Percentiles rank a stretch among this genome's conserved stretches.
These are phyloP conservation scores for Monosiga brevicollis DNA, from an alignment of 78 protist genomes.

Conservation along the genomic window DNA sequence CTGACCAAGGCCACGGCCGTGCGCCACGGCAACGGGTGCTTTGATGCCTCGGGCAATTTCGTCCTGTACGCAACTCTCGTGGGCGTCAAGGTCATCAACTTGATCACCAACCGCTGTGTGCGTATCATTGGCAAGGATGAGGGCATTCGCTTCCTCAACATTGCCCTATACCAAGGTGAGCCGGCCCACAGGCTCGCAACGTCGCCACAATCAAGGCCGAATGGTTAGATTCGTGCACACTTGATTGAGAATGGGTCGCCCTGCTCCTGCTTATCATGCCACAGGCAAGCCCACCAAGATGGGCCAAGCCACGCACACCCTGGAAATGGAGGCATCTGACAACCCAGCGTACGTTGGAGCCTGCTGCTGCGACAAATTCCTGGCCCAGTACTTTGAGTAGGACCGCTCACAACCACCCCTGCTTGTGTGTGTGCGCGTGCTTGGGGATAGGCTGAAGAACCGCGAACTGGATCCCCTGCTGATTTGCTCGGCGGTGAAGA, in stretches of 20 bases:
- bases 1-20: constrained; percentile 13
- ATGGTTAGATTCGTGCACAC: too few relatives aligned
- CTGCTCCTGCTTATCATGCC: too few relatives aligned
- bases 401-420: too few relatives aligned
- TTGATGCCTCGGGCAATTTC: constrained; percentile 75
- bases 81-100: constrained; percentile 74
- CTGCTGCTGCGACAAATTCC: too few relatives aligned
- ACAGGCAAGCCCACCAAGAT: too few relatives aligned
- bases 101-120: constrained; percentile 45
- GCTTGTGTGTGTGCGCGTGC: not conserved
- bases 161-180: constrained; percentile 70
- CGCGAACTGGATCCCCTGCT: constrained; percentile 70
- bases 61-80: constrained; percentile 71
- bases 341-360: too few relatives aligned
- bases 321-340: constrained; percentile 9
- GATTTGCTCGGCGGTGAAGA: constrained; percentile 54
- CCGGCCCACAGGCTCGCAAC: too few relatives aligned
- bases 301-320: too few relatives aligned
- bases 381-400: too few relatives aligned
- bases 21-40: constrained; percentile 3
- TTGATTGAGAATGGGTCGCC: too few relatives aligned
- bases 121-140: constrained; percentile 79
- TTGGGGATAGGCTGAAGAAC: constrained; percentile 16
- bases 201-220: too few relatives aligned
- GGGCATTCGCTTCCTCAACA: constrained; percentile 57